These are phyloP conservation scores for Coix lacrymajobi DNA, from an alignment of 176 grass and related monocot genomes.

Conservation along the genomic window DNA sequence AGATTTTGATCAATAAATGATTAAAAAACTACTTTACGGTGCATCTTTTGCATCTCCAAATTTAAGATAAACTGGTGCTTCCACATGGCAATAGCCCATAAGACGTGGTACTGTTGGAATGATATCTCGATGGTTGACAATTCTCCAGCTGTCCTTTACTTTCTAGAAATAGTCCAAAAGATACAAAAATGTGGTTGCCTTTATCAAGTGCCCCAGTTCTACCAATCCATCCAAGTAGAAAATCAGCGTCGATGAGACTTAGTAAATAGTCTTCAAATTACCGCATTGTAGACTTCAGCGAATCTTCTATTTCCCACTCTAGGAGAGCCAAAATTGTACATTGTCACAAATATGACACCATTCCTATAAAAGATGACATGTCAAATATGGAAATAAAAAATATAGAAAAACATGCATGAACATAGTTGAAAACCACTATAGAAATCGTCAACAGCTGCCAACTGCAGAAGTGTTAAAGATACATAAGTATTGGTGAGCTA, in stretches of 20 bases:
- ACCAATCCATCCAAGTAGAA: background rate
- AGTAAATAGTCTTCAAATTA: conserved; percentile 38
- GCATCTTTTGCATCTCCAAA: conserved; percentile 56
- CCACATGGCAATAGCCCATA: conserved; percentile 98
- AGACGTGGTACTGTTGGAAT: conserved; percentile 94
- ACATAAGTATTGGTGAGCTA: conserved; percentile 9
- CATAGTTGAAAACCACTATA: background rate
- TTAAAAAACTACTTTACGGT: conserved; percentile 29
- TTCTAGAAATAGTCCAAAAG: conserved; percentile 51
- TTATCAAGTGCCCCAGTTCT: conserved; percentile 9
- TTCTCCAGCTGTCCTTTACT: conserved; percentile 97
- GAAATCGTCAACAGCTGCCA: background rate
- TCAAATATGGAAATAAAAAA: conserved; percentile 8
- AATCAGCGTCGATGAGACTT: background rate
- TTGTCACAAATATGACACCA: conserved; percentile 65
- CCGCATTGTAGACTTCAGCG: conserved; percentile 87
- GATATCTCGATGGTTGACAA: conserved; percentile 95
- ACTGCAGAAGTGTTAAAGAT: background rate
- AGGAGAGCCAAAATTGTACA: conserved; percentile 98
- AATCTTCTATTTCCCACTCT: conserved; percentile 96
- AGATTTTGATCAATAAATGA: background rate
- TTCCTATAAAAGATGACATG: conserved; percentile 40
- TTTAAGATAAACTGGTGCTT: conserved; percentile 87
- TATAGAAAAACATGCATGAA: background rate
- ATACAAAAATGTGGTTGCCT: conserved; percentile 1